Conservation (phyloP, 495 filamentous ascomycete species). For the Melanomma pulvis-pyrius region DNA sequence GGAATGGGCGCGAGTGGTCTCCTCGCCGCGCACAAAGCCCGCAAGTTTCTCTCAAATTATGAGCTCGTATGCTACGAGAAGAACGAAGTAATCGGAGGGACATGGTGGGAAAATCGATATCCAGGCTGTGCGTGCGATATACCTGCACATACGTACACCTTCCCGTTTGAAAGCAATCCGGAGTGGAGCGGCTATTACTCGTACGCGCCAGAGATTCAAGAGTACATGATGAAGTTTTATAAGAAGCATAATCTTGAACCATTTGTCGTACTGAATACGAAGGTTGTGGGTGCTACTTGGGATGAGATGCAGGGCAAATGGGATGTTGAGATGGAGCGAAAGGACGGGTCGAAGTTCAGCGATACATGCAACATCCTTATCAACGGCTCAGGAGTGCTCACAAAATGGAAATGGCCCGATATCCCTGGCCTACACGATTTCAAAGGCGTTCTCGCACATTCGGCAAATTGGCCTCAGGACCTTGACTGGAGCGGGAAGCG, state of each 20-base stretch:
- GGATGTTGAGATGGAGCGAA: conserved; percentile 7
- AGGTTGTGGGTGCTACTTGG: conserved; percentile 13
- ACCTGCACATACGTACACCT: conserved; percentile 18
- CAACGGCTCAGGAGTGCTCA: conserved; percentile 16
- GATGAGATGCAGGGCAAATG: conserved; percentile 13
- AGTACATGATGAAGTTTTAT: conserved; percentile 6
- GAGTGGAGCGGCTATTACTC: conserved; percentile 16
- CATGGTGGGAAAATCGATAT: conserved; percentile 20
- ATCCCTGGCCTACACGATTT: conserved; percentile 21
- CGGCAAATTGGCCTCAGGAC: conserved; percentile 17
- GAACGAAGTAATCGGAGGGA: conserved; percentile 5
- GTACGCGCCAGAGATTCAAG: conserved; percentile 3
- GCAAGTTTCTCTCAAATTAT: neutral
- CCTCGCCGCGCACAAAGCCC: neutral
- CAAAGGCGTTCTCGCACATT: conserved; percentile 27
- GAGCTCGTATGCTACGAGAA: conserved; percentile 24
- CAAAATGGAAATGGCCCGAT: conserved; percentile 28
- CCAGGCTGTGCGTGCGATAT: conserved; percentile 19
- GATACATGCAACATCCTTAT: conserved; percentile 6
- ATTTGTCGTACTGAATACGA: conserved; percentile 1
- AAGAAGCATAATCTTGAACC: conserved; percentile 16
- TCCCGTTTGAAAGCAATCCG: conserved; percentile 16
- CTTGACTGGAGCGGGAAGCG: conserved; percentile 17
- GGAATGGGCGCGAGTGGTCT: conserved; percentile 8
- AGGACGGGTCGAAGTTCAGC: conserved; percentile 2